Evolutionary conservation across 2,329 filamentous ascomycete genomes (phyloP).

Genomic region (Dothistroma septosporum): DNA sequence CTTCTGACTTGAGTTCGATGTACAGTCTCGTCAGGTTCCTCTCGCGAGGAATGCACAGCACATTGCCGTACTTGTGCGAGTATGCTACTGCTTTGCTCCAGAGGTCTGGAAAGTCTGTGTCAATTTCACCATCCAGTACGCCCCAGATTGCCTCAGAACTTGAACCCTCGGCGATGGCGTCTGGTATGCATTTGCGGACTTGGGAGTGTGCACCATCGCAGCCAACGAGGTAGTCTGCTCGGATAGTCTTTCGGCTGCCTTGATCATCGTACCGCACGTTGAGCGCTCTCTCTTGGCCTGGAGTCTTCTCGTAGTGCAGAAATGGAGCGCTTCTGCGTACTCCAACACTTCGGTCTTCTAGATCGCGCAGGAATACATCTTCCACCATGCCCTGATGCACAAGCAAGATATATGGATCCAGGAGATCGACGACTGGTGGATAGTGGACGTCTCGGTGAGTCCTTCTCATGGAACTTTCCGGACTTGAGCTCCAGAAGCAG

Average conservation of each 20-base stretch:
- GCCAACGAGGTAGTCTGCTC: constrained; percentile 63
- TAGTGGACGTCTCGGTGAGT: constrained; percentile 66
- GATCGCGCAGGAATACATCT: constrained; percentile 64
- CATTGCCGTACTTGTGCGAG: constrained; percentile 62
- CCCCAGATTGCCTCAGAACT: constrained; percentile 62
- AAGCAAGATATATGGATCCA: constrained; percentile 52
- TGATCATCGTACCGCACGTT: constrained; percentile 42
- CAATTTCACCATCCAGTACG: constrained; percentile 65
- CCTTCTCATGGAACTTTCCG: constrained; percentile 49
- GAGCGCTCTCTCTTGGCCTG: constrained; percentile 35
- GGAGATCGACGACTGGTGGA: constrained; percentile 50
- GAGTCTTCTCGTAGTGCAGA: constrained; percentile 45
- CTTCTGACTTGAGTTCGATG: constrained; percentile 43
- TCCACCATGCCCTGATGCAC: constrained; percentile 74
- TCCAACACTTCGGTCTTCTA: constrained; percentile 59
- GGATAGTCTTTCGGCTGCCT: constrained; percentile 41
- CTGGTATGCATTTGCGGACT: constrained; percentile 60
- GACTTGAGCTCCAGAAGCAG: constrained; percentile 58
- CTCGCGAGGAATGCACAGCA: constrained; percentile 70
- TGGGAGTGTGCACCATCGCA: constrained; percentile 70
- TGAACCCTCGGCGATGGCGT: constrained; percentile 47
- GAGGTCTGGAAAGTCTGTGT: constrained; percentile 69
- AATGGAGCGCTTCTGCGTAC: constrained; percentile 64
- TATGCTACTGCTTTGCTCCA: constrained; percentile 71
- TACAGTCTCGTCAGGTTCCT: constrained; percentile 65